Conservation (phyloP, 2,329 filamentous ascomycete genomes). For the Nemania sp. region DNA sequence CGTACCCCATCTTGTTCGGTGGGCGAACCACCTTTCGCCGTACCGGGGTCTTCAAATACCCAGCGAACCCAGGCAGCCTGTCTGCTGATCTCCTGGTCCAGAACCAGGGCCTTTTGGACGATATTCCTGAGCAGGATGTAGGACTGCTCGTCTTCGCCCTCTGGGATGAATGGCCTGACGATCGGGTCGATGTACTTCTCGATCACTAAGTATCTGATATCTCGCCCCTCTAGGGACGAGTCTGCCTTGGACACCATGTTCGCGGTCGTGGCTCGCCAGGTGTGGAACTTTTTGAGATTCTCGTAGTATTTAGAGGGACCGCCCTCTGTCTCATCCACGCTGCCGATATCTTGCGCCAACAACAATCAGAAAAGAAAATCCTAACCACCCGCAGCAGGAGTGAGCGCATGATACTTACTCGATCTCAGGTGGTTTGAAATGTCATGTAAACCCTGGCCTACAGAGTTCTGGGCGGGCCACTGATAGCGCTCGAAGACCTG, state of each 20-base stretch:
- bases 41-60: conserved; percentile 3
- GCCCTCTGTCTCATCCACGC: neutral
- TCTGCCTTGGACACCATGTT: conserved; percentile 11
- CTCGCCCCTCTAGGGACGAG: neutral
- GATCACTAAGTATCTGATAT: neutral
- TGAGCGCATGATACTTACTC: neutral
- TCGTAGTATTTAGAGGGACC: neutral
- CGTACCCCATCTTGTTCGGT: neutral
- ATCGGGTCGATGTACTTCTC: neutral
- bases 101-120: conserved; percentile 6
- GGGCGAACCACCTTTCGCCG: neutral
- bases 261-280: conserved; percentile 6
- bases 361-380: too few species aligned
- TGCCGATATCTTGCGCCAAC: neutral
- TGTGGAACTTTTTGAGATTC: conserved; percentile 1
- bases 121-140: neutral
- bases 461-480: neutral
- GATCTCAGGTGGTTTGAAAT: neutral
- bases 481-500: conserved; percentile 3
- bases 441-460: neutral
- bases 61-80: conserved; percentile 10
- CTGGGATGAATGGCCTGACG: neutral
- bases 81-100: conserved; percentile 10
- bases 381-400: neutral
- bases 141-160: neutral